These are phyloP conservation scores for Bodo saltans DNA, from an alignment of 78 protist genomes.

Conservation along the genomic window DNA sequence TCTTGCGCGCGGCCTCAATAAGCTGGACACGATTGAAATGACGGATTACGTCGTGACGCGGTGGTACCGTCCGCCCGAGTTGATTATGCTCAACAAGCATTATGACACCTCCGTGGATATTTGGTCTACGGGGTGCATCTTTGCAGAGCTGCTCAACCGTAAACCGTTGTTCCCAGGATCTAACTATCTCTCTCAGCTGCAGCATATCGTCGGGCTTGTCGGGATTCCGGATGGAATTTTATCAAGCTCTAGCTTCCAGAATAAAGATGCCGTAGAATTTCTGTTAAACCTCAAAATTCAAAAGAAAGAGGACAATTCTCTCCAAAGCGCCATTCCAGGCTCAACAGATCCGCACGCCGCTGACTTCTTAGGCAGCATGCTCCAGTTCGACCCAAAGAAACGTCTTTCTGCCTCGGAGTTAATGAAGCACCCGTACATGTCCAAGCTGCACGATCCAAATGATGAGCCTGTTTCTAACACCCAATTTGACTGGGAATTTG, in stretches of 20 bases:
- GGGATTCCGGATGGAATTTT: conserved; percentile 7
- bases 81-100: conserved; percentile 60
- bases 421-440: conserved; percentile 77
- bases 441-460: conserved; percentile 29
- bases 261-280: neutral
- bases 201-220: conserved; percentile 4
- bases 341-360: conserved; percentile 1
- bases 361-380: conserved; percentile 22
- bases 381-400: conserved; percentile 21
- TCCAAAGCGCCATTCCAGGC: too few species aligned
- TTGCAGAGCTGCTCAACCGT: conserved; percentile 51
- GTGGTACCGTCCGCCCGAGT: conserved; percentile 96
- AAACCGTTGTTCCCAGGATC: conserved; percentile 30
- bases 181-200: conserved; percentile 26
- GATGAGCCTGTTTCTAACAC: conserved; percentile 32
- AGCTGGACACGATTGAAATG: neutral
- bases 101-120: conserved; percentile 66
- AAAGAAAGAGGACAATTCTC: too few species aligned
- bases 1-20: conserved; percentile 33
- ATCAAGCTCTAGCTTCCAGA: neutral
- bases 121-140: conserved; percentile 28
- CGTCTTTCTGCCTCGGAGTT: conserved; percentile 49
- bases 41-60: conserved; percentile 87
- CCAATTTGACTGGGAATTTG: conserved; percentile 20
- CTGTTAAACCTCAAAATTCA: neutral